These are phyloP conservation scores for Fistulifera pelliculosa DNA, from an alignment of 108 stramenopile genomes.

Conservation along the genomic window DNA sequence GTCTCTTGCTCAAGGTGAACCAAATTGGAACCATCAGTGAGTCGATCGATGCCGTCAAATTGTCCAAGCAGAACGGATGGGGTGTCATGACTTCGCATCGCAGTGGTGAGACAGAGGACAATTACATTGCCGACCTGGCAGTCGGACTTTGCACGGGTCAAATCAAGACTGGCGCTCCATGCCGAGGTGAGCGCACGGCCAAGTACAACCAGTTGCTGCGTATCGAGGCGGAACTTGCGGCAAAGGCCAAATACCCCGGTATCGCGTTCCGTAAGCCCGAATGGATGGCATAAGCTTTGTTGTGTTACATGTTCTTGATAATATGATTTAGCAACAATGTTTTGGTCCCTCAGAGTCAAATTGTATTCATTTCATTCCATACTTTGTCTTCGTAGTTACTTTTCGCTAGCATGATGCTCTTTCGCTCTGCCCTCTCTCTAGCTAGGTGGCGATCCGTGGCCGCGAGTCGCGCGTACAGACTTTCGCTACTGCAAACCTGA, in stretches of 20 bases:
- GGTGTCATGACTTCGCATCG: constrained; percentile 99
- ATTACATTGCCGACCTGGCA: constrained; percentile 98
- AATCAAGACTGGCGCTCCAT: constrained; percentile 99
- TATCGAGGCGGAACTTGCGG: constrained; percentile 72
- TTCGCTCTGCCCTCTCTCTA: no score
- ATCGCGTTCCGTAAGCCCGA: constrained; percentile 77
- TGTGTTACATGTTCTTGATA: no score
- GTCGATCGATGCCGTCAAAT: constrained; percentile 97
- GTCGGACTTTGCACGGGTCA: constrained; percentile 98
- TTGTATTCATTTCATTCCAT: no score
- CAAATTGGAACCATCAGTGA: constrained; percentile 99
- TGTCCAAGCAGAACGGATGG: constrained; percentile 98
- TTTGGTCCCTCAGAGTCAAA: no score
- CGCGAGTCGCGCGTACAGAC: no score
- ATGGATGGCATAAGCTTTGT: constrained; percentile 87
- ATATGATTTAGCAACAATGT: no score
- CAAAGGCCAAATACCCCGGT: constrained; percentile 66
- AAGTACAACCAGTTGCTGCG: constrained; percentile 96
- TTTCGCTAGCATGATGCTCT: no score
- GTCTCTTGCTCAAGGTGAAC: constrained; percentile 99
- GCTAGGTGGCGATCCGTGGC: no score
- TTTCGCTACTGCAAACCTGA: no score
- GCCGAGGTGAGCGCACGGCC: constrained; percentile 96
- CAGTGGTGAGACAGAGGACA: constrained; percentile 98
- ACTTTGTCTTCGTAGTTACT: no score